Evolutionary conservation across 2,329 filamentous ascomycete species (phyloP).

Genomic region (Tolypocladium ophioglossoides): DNA sequence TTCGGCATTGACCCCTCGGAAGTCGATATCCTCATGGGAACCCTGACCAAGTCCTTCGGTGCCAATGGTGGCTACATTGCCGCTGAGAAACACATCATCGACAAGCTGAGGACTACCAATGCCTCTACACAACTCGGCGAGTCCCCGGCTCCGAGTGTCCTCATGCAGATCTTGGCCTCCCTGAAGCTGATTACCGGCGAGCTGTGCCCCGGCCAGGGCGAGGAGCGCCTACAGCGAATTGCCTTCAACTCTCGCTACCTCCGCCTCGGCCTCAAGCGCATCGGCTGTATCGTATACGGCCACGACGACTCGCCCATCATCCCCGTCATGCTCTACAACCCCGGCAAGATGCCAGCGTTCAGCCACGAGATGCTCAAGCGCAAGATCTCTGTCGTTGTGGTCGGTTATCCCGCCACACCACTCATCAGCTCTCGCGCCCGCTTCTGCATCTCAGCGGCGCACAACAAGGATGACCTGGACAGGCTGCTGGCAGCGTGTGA

Average conservation of each 20-base stretch:
- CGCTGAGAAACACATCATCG: conserved; percentile 80
- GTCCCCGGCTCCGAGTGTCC: conserved; percentile 73
- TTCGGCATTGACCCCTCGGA: conserved; percentile 82
- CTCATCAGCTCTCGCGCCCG: conserved; percentile 89
- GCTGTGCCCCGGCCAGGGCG: conserved; percentile 78
- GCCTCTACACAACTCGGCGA: conserved; percentile 82
- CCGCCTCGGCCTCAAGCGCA: conserved; percentile 90
- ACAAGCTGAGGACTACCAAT: conserved; percentile 80
- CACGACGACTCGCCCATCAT: conserved; percentile 98
- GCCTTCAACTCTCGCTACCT: conserved; percentile 98
- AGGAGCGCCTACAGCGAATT: conserved; percentile 89
- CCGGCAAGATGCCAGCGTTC: conserved; percentile 98
- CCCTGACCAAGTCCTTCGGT: conserved; percentile 94
- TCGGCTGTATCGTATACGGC: conserved; percentile 93
- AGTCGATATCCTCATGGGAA: conserved; percentile 96
- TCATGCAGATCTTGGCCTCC: conserved; percentile 82
- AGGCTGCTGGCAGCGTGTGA: conserved; percentile 81
- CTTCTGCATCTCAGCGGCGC: conserved; percentile 90
- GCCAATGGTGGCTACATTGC: conserved; percentile 96
- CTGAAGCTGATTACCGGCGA: conserved; percentile 86
- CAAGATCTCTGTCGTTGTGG: conserved; percentile 94
- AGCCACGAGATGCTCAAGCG: conserved; percentile 97
- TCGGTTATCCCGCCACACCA: conserved; percentile 93
- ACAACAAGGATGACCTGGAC: conserved; percentile 98
- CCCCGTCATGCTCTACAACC: conserved; percentile 88